Percentiles rank a stretch among this genome's conserved stretches.
phyloP scores from a whole-genome alignment of 169 alveolate genomes.

The Plasmodium inui region DNA sequence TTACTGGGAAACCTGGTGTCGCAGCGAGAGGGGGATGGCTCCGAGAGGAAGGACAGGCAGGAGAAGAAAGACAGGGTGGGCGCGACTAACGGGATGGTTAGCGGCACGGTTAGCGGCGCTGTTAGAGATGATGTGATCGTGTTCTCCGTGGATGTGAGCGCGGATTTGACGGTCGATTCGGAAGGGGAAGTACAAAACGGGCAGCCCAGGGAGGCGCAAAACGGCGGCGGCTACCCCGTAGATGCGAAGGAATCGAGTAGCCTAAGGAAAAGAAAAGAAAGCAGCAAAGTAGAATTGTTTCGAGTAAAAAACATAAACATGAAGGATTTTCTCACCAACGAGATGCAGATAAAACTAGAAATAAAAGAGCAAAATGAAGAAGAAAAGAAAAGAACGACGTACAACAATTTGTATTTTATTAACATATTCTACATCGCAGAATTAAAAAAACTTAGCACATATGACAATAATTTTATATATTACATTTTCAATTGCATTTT shows the following conservation, averaged over 20 bases:
- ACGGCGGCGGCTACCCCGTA: neutral
- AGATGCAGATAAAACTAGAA: neutral
- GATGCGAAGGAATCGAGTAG: neutral
- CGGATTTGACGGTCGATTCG: neutral
- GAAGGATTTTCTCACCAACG: conserved; percentile 19
- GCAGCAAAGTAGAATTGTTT: conserved; percentile 23
- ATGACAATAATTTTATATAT: conserved; percentile 44
- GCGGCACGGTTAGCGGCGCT: neutral
- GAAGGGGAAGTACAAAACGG: neutral
- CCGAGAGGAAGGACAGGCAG: neutral
- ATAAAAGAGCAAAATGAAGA: conserved; percentile 27
- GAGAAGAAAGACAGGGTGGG: neutral
- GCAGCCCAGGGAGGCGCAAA: neutral
- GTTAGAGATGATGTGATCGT: neutral
- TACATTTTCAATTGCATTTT: conserved; percentile 34
- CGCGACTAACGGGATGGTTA: neutral
- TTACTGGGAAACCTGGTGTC: conserved; percentile 1
- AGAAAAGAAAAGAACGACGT: conserved; percentile 14
- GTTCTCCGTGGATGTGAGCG: neutral
- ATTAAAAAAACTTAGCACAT: conserved; percentile 10
- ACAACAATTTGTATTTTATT: conserved; percentile 53
- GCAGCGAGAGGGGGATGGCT: neutral
- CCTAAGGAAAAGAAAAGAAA: conserved; percentile 11
- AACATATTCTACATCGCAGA: conserved; percentile 46
- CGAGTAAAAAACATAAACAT: conserved; percentile 41